Evolutionary conservation across 2,329 filamentous ascomycete species (phyloP).

Genomic region (Clarireedia monteithiana): DNA sequence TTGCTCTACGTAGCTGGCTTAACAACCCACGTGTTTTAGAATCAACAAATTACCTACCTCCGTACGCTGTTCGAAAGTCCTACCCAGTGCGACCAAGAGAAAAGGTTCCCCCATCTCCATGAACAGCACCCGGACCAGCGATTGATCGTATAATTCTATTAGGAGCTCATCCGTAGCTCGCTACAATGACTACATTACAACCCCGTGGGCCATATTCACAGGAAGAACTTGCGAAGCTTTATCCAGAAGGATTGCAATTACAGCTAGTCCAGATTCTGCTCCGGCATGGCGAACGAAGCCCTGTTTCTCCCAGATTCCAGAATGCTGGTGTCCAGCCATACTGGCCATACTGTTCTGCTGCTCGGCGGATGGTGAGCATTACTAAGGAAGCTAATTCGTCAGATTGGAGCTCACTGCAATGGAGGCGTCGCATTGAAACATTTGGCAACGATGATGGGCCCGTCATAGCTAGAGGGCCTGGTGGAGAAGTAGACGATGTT

Average conservation of each 20-base stretch:
- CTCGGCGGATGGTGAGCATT: conserved; percentile 59
- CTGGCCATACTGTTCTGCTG: conserved; percentile 88
- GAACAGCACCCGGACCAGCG: too few relatives aligned
- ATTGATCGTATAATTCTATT: too few relatives aligned
- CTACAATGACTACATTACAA: conserved; percentile 66
- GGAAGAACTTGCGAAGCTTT: conserved; percentile 73
- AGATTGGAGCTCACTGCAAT: conserved; percentile 35
- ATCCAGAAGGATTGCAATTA: conserved; percentile 71
- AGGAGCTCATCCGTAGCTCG: neutral
- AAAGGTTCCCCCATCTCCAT: too few relatives aligned
- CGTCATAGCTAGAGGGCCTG: conserved; percentile 58
- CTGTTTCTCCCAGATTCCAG: conserved; percentile 80
- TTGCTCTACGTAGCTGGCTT: too few relatives aligned
- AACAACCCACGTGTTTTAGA: too few relatives aligned
- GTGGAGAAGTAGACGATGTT: conserved; percentile 66
- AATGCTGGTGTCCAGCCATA: conserved; percentile 60
- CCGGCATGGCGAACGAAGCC: conserved; percentile 74
- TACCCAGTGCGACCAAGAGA: too few relatives aligned
- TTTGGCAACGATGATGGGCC: conserved; percentile 68
- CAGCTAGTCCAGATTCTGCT: conserved; percentile 85
- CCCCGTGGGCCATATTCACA: conserved; percentile 70
- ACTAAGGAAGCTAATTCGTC: conserved; percentile 43
- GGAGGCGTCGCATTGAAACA: conserved; percentile 72
- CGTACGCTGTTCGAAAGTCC: too few relatives aligned
- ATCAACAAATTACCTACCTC: too few relatives aligned